phyloP scores from a whole-genome alignment of 768 basidiomycete species.

The Calvatia gigantea region DNA sequence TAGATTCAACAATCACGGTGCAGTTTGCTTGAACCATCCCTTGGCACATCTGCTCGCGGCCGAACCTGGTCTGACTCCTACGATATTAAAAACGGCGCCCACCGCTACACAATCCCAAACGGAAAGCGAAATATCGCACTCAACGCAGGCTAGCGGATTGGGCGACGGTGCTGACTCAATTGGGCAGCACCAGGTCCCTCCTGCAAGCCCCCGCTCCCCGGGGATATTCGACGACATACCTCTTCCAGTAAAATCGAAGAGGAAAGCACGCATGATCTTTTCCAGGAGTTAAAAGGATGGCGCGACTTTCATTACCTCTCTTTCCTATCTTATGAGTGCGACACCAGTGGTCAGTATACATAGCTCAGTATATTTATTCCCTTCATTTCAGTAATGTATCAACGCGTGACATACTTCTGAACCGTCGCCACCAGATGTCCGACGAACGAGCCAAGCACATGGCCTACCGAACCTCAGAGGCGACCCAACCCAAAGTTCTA shows the following conservation, averaged over 20 bases:
- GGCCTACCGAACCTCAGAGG: too few species aligned
- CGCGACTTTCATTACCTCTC: neutral
- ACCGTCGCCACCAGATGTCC: too few species aligned
- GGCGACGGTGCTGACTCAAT: neutral
- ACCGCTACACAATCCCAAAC: neutral
- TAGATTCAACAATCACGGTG: neutral
- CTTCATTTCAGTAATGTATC: neutral
- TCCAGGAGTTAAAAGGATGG: conserved; percentile 7
- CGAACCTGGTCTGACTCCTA: conserved; percentile 1
- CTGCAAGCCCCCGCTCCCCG: neutral
- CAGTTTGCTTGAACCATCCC: conserved; percentile 1
- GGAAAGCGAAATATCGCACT: neutral
- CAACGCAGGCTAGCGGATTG: neutral
- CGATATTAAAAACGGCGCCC: neutral
- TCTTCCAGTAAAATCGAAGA: conserved; percentile 10
- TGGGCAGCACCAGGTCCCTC: neutral
- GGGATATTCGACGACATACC: conserved; percentile 7
- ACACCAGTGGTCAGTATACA: neutral
- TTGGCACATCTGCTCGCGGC: conserved; percentile 8
- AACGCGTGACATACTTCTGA: too few species aligned
- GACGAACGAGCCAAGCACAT: too few species aligned
- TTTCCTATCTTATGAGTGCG: neutral
- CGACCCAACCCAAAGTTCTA: too few species aligned
- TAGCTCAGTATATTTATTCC: neutral
- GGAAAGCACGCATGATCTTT: conserved; percentile 9